A percentile compares a stretch with the other conserved stretches of the same genome.
These are phyloP conservation scores for Metschnikowia kofuensis DNA, from an alignment of 805 yeast genomes.

Conservation along the genomic window DNA sequence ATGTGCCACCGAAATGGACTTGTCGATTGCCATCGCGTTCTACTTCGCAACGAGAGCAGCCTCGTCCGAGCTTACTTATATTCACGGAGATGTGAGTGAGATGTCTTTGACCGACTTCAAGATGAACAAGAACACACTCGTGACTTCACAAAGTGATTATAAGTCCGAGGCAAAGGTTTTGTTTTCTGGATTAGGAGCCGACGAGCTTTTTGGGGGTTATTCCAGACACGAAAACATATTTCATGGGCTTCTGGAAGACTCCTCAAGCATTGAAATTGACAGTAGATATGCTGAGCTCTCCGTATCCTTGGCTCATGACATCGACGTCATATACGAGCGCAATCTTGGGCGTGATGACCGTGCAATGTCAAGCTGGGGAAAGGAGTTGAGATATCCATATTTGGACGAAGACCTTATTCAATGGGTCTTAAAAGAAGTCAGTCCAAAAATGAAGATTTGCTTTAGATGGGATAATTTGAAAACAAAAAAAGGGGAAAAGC, in stretches of 20 bases:
- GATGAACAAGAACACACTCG: not conserved
- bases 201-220: slow-evolving; percentile 95
- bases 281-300: slow-evolving; percentile 41
- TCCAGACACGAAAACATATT: slow-evolving; percentile 69
- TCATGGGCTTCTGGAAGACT: slow-evolving; percentile 23
- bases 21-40: slow-evolving; percentile 93
- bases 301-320: slow-evolving; percentile 64
- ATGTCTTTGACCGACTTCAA: slow-evolving; percentile 18
- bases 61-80: slow-evolving; percentile 6
- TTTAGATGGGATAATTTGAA: slow-evolving; percentile 24
- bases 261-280: slow-evolving; percentile 15
- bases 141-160: slow-evolving; percentile 26
- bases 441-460: slow-evolving; percentile 44
- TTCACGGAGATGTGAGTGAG: not conserved
- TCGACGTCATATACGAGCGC: slow-evolving; percentile 68
- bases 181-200: slow-evolving; percentile 94
- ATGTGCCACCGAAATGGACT: slow-evolving; percentile 87
- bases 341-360: slow-evolving; percentile 92
- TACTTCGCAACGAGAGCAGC: slow-evolving; percentile 74
- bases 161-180: slow-evolving; percentile 62
- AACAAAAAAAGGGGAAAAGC: slow-evolving; percentile 26
- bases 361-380: slow-evolving; percentile 81
- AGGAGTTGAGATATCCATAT: slow-evolving; percentile 86
- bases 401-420: slow-evolving; percentile 61
- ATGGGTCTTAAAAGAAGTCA: slow-evolving; percentile 45